Conservation (phyloP, 306 rosid genomes). For the Rosa lucieae region DNA sequence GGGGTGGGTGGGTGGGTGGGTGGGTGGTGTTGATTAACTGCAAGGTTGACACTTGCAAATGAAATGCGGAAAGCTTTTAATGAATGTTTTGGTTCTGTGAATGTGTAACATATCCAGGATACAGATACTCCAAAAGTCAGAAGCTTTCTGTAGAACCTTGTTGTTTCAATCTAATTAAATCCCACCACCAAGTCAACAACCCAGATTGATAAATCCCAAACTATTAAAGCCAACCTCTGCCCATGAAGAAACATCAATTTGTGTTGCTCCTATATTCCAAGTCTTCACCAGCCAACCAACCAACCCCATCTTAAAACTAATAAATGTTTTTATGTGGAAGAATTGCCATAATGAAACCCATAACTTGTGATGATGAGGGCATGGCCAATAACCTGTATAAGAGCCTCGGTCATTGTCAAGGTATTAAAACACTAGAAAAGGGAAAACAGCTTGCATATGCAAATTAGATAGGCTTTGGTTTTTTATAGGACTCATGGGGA, state of each 20-base stretch:
- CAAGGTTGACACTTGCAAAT: not conserved
- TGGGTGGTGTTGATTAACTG: not conserved
- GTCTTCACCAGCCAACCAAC: constrained; percentile 11
- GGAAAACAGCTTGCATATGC: not conserved
- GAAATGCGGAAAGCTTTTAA: constrained; percentile 1
- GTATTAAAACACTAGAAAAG: not conserved
- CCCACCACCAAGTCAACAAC: not conserved
- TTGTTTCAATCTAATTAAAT: not conserved
- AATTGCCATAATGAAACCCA: constrained; percentile 10
- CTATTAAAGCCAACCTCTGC: not conserved
- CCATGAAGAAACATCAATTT: constrained; percentile 6
- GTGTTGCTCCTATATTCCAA: not conserved
- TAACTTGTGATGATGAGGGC: not conserved
- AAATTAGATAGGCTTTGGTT: not conserved
- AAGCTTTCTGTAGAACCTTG: not conserved
- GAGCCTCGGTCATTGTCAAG: not conserved
- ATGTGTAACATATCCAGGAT: not conserved
- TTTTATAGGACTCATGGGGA: not conserved
- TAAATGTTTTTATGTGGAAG: not conserved
- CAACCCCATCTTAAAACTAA: not conserved
- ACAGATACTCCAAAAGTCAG: not conserved
- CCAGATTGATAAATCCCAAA: not conserved
- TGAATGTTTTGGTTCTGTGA: not conserved
- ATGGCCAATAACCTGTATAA: not conserved
- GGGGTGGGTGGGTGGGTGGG: not conserved